phyloP scores from a whole-genome alignment of 140 eudicot species.

The Stevia rebaudiana region DNA sequence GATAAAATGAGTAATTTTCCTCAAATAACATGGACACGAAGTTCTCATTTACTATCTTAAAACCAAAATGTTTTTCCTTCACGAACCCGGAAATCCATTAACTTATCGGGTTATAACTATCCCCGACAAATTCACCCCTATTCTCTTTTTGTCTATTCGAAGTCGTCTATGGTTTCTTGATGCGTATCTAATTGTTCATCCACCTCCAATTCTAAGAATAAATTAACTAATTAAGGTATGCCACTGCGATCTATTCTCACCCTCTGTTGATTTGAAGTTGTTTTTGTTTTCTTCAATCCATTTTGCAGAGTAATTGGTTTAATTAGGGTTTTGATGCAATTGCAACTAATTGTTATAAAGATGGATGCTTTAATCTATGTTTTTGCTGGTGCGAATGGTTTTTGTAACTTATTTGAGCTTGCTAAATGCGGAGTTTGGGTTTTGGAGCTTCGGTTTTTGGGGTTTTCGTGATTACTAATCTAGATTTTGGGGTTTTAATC shows the following conservation, averaged over 20 bases:
- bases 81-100: not conserved
- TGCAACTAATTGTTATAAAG: not conserved
- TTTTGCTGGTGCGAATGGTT: not conserved
- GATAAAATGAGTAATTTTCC: too few relatives aligned
- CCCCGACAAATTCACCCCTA: not conserved
- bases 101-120: conserved; percentile 9
- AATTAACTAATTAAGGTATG: not conserved
- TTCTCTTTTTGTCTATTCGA: not conserved
- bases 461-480: not conserved
- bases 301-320: not conserved
- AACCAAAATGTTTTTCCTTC: not conserved
- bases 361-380: not conserved
- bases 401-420: not conserved
- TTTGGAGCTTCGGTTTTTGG: not conserved
- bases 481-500: conserved; percentile 7
- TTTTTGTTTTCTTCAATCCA: not conserved
- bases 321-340: conserved; percentile 8
- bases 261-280: not conserved
- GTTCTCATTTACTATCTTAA: too few relatives aligned
- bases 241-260: not conserved
- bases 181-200: not conserved
- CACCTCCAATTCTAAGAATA: not conserved
- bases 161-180: not conserved
- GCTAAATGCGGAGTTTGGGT: not conserved
- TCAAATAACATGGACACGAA: too few relatives aligned